Evolutionary conservation across 306 rosid species (phyloP), one percentile per base, ranked within the genome.

Genomic region (Gynostemma pentaphyllum): DNA sequence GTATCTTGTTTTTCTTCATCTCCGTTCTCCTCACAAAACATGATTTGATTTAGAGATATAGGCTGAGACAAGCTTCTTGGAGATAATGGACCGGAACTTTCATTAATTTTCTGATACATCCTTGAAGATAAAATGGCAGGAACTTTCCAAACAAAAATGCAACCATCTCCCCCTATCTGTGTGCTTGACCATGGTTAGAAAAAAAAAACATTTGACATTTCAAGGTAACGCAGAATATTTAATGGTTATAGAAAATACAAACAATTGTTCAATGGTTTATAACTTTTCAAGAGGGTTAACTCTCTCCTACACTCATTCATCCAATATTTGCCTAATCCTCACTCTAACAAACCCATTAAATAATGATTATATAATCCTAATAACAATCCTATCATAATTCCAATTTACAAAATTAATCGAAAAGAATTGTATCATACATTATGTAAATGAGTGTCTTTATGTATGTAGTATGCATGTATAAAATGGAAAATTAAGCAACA

Each of bases 121-220:
- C 64, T 80, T 72, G 90, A 78, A 70, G 86, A 82, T 71, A 84
- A 19, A 40, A 70, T 60, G 52, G 75, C 65, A 72, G 90, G 90
- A 80, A 87, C 70, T 82, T 75, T 80, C 95, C 95, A 84, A 45
- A 87, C 75, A 69, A 87, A 84, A 66, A 84, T 49, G 74, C 95
- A 87, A 29, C 90, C 88, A 52, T 80, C 81, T 30, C 95, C 90
- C 37, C 87, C 95, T 26, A 81, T 87, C 90, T 87, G 82, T 61
- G 62, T 24, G 74, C 62, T 72, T 69, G 40, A 67, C 23, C 52
- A 47, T 70, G 14, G 46, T 76, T 60, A 67, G 46, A 30, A 67
- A 26, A 13, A 14, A 21, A 48, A 19, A 24, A 34, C 12, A 3
- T 12, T 21, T 8, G 18, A 10, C 45, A 57, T 19, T 32, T 30